Evolutionary conservation across 495 filamentous ascomycete species (phyloP).

Genomic region (Amniculicola lignicola): DNA sequence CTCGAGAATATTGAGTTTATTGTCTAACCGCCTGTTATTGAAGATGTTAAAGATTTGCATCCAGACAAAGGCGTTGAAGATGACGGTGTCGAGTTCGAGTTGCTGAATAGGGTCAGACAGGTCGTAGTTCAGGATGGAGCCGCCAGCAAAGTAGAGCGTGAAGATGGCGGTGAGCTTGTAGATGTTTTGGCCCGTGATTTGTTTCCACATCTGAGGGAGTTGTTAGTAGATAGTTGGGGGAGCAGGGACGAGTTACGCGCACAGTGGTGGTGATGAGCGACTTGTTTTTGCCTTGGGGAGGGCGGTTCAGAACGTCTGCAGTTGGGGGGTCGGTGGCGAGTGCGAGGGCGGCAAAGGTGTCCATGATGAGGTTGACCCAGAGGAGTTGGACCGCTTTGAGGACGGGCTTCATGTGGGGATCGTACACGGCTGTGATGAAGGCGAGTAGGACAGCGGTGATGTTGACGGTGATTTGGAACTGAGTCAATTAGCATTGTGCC

Average conservation of each 20-base stretch:
- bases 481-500: no score
- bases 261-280: constrained; percentile 76
- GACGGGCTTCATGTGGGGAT: constrained; percentile 62
- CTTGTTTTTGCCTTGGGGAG: constrained; percentile 72
- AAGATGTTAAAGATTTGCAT: constrained; percentile 94
- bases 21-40: constrained; percentile 83
- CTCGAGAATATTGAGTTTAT: constrained; percentile 86
- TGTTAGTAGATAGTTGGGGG: no score
- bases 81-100: constrained; percentile 60
- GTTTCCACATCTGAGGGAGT: constrained; percentile 91
- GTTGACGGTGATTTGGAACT: constrained; percentile 92
- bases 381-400: constrained; percentile 82
- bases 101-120: constrained; percentile 40
- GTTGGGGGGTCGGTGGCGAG: constrained; percentile 81
- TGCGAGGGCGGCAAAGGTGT: constrained; percentile 93
- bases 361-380: constrained; percentile 94
- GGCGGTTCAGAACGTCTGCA: constrained; percentile 64
- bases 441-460: constrained; percentile 84
- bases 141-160: constrained; percentile 71
- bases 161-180: constrained; percentile 80
- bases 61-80: constrained; percentile 93
- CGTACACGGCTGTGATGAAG: constrained; percentile 74
- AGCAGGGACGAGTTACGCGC: no score
- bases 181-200: constrained; percentile 83
- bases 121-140: constrained; percentile 58